Evolutionary conservation across 352 stramenopile genomes (phyloP).

Genomic region (Thalassiosira oceanica): DNA sequence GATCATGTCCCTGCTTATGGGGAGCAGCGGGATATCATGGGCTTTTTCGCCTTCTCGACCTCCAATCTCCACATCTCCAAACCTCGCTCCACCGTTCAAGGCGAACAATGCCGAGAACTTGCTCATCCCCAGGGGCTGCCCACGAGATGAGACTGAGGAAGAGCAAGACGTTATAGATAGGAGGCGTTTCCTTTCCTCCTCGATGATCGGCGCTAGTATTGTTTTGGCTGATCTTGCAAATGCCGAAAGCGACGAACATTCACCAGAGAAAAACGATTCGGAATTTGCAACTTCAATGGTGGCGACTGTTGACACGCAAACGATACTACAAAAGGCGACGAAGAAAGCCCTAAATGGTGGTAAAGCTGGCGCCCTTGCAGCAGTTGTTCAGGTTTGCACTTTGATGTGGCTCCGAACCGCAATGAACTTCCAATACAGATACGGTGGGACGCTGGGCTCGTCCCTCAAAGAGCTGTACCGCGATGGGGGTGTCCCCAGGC

Average conservation of each 20-base stretch:
- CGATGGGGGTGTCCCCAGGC: constrained; percentile 82
- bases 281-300: neutral
- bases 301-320: constrained; percentile 9
- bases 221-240: constrained; percentile 16
- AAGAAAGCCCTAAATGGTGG: constrained; percentile 70
- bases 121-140: too few species aligned
- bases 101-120: too few species aligned
- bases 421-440: constrained; percentile 88
- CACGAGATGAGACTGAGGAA: constrained; percentile 2
- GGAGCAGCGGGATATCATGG: too few species aligned
- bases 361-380: constrained; percentile 64
- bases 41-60: too few species aligned
- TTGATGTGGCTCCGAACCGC: constrained; percentile 87
- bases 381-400: constrained; percentile 82
- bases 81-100: too few species aligned
- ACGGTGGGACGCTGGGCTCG: constrained; percentile 70
- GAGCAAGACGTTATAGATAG: constrained; percentile 14
- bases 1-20: too few species aligned
- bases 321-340: constrained; percentile 61
- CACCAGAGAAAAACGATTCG: neutral
- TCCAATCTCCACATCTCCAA: too few species aligned
- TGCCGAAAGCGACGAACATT: neutral
- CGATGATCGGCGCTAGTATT: constrained; percentile 30
- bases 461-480: constrained; percentile 80
- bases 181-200: constrained; percentile 29